Base-by-base conservation (phyloP, 768 basidiomycete species). In the Hypholoma fasciculare region DNA sequence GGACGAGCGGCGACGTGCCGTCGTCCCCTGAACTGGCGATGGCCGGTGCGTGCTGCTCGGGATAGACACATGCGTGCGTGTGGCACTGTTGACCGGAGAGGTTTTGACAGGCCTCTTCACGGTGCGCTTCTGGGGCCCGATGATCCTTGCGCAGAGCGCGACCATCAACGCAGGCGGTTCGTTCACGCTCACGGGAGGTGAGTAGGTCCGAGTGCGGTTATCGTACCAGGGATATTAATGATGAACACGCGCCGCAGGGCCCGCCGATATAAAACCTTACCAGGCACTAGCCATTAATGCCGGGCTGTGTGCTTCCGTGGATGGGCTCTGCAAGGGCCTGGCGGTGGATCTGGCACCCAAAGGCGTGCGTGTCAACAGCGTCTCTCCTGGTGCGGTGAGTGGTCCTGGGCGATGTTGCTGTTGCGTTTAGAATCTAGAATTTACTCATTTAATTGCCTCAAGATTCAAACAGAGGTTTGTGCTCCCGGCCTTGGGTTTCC, bases 331-430 rank as follows among this genome's bases (percentile, higher is more conserved):
- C 13, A 57, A 42, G 42, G 40, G 40, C 26, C 42, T 57, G 12
- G 56, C 56, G 13, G 40, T 51, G 7, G 56, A 57, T 51, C 23
- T 57, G 20, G 56, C 56, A 5, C 56, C 56, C 30, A 34, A 34
- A 9, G 30, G 30, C 8, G 27, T 57, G 2, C 49, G 56, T 2
- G 56, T 57, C 5, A 57, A 57, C 39, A 11, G n/a, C 19, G 42
- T 57, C 30, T 26, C 38, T 20, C 49, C 56, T 14, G 56, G 56
- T 30, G 39, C 16, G 34, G 49, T 54, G 14, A 30, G 53, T 54
- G 12, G 12, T 11, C 30, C 30, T 34, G 30, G 6, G 30, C 3
- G 4, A 8, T 7, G 7, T 34, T 6, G 8, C 16, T 3, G 27
- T 7, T 27, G 1, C 16, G 12, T 30, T 7, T n/a, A 6, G 14